phyloP scores from a whole-genome alignment of 139 green algal genomes.

The Coelastrella sp. region DNA sequence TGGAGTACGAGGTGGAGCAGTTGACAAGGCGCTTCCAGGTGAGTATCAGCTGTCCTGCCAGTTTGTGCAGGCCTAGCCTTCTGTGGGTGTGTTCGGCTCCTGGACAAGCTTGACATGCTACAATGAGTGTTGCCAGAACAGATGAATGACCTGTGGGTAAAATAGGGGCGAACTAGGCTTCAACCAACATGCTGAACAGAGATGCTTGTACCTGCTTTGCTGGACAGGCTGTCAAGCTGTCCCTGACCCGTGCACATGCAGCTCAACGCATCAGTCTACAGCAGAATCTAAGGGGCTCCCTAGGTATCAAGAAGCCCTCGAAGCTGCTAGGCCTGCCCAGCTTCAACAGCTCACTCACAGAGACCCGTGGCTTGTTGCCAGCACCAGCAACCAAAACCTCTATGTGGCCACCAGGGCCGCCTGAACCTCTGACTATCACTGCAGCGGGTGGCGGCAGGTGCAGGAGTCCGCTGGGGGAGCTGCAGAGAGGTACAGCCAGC shows the following conservation, averaged over 20 bases:
- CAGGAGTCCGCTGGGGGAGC: neutral
- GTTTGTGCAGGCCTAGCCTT: too few species aligned
- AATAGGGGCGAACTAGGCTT: too few species aligned
- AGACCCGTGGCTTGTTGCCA: neutral
- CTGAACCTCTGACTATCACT: too few species aligned
- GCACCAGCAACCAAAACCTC: neutral
- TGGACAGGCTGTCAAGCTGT: neutral
- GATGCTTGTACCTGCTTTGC: neutral
- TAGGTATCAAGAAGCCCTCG: conserved; percentile 3
- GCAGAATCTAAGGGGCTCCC: neutral
- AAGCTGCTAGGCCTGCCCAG: conserved; percentile 23
- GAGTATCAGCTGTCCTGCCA: neutral
- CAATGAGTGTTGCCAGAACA: too few species aligned
- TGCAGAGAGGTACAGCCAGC: neutral
- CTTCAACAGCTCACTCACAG: conserved; percentile 39
- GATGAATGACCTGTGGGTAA: too few species aligned
- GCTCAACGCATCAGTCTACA: conserved; percentile 7
- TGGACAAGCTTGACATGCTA: too few species aligned
- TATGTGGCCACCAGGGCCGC: too few species aligned
- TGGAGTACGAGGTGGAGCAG: conserved; percentile 7
- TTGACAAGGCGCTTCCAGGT: neutral
- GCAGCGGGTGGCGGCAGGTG: neutral
- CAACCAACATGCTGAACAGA: too few species aligned
- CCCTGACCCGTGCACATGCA: conserved; percentile 13
- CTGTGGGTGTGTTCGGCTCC: too few species aligned